Percentiles rank a stretch among this genome's conserved stretches.
These are phyloP conservation scores for Ogataea neopini DNA, from an alignment of 805 yeast species.

Conservation along the genomic window DNA sequence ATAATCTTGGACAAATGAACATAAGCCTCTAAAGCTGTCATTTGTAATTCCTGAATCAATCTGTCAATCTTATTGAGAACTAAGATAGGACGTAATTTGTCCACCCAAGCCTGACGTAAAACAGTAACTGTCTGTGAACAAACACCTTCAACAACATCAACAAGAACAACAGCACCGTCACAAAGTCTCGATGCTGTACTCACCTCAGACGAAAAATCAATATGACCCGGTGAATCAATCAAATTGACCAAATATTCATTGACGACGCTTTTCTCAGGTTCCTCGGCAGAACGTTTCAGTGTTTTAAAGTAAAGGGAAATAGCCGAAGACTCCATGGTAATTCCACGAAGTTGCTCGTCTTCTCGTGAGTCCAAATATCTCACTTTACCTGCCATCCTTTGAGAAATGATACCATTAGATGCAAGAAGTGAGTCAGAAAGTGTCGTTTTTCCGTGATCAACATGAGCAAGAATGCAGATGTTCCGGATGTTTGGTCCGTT, in stretches of 20 bases:
- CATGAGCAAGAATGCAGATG: constrained; percentile 95
- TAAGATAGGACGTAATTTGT: constrained; percentile 80
- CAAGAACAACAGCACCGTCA: constrained; percentile 94
- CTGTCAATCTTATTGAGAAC: constrained; percentile 93
- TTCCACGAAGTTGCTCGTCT: constrained; percentile 95
- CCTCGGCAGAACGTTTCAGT: constrained; percentile 35
- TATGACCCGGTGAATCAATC: constrained; percentile 99
- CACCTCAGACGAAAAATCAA: constrained; percentile 95
- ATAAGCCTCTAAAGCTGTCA: constrained; percentile 85
- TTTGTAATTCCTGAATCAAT: constrained; percentile 74
- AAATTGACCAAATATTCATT: constrained; percentile 84
- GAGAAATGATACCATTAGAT: constrained; percentile 94
- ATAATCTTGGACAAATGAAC: constrained; percentile 72
- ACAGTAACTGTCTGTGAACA: constrained; percentile 97
- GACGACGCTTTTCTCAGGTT: constrained; percentile 36
- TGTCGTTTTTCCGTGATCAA: constrained; percentile 98
- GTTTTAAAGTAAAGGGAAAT: constrained; percentile 89
- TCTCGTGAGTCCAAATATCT: constrained; percentile 90
- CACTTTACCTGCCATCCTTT: constrained; percentile 91
- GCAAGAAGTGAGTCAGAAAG: constrained; percentile 90
- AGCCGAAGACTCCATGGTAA: constrained; percentile 97
- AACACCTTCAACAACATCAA: constrained; percentile 97
- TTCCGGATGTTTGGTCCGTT: constrained; percentile 75
- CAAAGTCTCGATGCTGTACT: constrained; percentile 94
- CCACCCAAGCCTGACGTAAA: constrained; percentile 93